phyloP scores from a whole-genome alignment of 2,329 filamentous ascomycete species.

The Westerdykella ornata region DNA sequence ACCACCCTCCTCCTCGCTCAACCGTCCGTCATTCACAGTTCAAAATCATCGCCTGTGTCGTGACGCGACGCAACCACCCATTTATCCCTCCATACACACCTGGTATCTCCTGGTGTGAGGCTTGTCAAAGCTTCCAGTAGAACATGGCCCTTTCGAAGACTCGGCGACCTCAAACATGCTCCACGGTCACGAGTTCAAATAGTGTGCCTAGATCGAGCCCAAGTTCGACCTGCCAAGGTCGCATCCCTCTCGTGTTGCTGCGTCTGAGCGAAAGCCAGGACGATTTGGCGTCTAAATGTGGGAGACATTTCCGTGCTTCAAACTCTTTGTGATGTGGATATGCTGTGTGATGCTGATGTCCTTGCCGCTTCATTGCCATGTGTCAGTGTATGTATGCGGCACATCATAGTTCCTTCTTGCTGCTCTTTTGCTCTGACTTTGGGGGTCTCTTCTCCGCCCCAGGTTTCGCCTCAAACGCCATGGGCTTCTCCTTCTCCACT shows the following conservation, averaged over 20 bases:
- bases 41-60: no score
- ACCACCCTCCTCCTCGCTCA: no score
- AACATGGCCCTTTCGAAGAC: slow-evolving; percentile 84
- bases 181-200: slow-evolving; percentile 82
- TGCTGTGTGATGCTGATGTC: no score
- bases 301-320: slow-evolving; percentile 52
- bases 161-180: slow-evolving; percentile 56
- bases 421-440: slow-evolving; percentile 18
- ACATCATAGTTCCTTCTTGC: slow-evolving; percentile 48
- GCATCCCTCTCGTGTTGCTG: slow-evolving; percentile 89
- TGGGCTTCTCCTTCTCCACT: slow-evolving; percentile 36
- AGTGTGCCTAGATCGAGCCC: slow-evolving; percentile 69
- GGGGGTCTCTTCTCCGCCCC: slow-evolving; percentile 7
- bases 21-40: no score
- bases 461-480: slow-evolving; percentile 19
- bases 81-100: no score
- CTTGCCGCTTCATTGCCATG: neutral
- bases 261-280: slow-evolving; percentile 68
- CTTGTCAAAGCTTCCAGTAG: no score
- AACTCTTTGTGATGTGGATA: neutral
- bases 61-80: no score
- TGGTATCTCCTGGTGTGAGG: no score
- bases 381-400: no score
- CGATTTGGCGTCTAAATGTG: slow-evolving; percentile 81
- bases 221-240: slow-evolving; percentile 71